These are phyloP conservation scores for Elaeis oleifera DNA, from an alignment of 202 grass and related monocot genomes.

Conservation along the genomic window DNA sequence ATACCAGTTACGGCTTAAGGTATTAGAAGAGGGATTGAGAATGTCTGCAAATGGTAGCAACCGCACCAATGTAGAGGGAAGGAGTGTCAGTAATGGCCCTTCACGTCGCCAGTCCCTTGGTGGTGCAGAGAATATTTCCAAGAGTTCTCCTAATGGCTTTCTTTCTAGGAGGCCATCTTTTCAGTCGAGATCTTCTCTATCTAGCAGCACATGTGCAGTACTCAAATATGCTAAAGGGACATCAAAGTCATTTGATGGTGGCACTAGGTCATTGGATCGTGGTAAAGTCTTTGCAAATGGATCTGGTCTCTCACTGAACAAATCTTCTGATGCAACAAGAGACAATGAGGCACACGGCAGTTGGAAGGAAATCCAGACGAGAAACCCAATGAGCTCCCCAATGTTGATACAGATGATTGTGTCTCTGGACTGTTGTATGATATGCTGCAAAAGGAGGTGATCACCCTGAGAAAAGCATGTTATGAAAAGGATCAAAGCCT, in stretches of 20 bases:
- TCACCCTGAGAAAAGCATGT: constrained; percentile 68
- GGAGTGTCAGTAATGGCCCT: constrained; percentile 48
- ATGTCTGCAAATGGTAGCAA: constrained; percentile 44
- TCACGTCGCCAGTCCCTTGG: constrained; percentile 66
- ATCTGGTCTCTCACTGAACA: constrained; percentile 49
- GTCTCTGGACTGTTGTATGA: constrained; percentile 87
- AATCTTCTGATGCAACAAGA: constrained; percentile 57
- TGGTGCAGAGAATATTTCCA: constrained; percentile 74
- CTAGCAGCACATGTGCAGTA: constrained; percentile 59
- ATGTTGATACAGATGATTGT: constrained; percentile 46
- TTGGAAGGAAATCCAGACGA: constrained; percentile 39
- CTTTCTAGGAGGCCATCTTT: constrained; percentile 75
- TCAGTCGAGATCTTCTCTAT: constrained; percentile 71
- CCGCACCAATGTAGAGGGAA: constrained; percentile 59
- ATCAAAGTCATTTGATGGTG: constrained; percentile 94
- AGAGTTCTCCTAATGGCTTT: constrained; percentile 45
- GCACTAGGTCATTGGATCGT: constrained; percentile 65
- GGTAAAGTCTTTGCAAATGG: constrained; percentile 52
- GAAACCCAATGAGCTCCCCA: constrained; percentile 42
- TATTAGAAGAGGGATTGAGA: constrained; percentile 91
- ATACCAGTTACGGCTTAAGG: constrained; percentile 81
- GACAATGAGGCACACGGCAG: constrained; percentile 43
- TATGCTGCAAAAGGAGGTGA: constrained; percentile 85
- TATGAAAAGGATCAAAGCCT: constrained; percentile 90
- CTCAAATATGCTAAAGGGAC: constrained; percentile 89